Percentiles rank a stretch among this genome's conserved stretches.
Conservation (phyloP, 805 yeast species). For the Nematodospora valgi region DNA sequence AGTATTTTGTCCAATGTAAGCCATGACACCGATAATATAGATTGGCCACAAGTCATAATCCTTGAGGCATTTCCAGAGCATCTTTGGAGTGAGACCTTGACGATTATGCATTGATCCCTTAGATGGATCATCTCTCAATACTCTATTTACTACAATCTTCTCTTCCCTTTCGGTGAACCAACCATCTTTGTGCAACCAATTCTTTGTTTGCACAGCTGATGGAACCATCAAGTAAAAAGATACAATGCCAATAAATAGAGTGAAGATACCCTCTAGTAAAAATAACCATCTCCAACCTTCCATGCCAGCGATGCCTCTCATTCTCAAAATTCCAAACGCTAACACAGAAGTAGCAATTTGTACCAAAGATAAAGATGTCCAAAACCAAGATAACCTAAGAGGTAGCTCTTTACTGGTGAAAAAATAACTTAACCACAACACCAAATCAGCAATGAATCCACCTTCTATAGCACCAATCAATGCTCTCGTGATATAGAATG, state of each 20-base stretch:
- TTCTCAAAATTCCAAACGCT: constrained; percentile 50
- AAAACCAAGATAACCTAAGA: constrained; percentile 48
- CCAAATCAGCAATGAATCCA: constrained; percentile 65
- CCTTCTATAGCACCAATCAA: constrained; percentile 61
- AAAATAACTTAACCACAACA: constrained; percentile 64
- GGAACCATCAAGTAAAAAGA: constrained; percentile 50
- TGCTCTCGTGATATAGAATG: constrained; percentile 48
- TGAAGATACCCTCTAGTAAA: constrained; percentile 55
- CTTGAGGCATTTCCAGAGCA: constrained; percentile 35
- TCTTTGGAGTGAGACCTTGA: constrained; percentile 44
- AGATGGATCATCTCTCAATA: constrained; percentile 60
- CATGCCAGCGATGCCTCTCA: constrained; percentile 43
- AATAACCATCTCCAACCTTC: constrained; percentile 66
- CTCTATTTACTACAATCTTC: constrained; percentile 54
- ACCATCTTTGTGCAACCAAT: constrained; percentile 46
- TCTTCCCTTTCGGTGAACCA: constrained; percentile 50
- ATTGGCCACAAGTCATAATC: constrained; percentile 47
- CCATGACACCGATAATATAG: constrained; percentile 33
- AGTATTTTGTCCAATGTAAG: constrained; percentile 19
- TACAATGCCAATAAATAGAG: constrained; percentile 48
- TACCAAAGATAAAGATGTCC: constrained; percentile 25
- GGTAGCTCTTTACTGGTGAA: constrained; percentile 59
- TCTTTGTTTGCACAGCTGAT: constrained; percentile 47
- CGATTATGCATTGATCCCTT: constrained; percentile 64
- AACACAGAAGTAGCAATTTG: constrained; percentile 30